Evolutionary conservation across 2,329 filamentous ascomycete genomes (phyloP).

Genomic region (Epichloe glyceriae): DNA sequence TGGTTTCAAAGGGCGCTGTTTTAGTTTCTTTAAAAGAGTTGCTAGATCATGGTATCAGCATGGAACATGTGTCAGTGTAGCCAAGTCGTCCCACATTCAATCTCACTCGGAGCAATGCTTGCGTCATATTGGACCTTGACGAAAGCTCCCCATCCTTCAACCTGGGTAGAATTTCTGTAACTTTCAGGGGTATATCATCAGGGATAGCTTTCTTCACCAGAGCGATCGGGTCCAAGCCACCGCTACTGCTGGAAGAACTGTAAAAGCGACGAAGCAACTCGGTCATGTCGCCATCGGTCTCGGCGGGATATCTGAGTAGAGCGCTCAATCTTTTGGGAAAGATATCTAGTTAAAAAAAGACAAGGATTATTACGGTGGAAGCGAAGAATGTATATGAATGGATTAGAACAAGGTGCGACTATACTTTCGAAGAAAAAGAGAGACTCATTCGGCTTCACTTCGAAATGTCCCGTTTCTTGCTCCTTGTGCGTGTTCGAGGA

Average conservation of each 20-base stretch:
- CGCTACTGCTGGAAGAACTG: conserved; percentile 32
- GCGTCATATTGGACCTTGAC: conserved; percentile 60
- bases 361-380: no score
- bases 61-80: background rate
- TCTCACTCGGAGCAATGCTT: conserved; percentile 24
- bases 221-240: conserved; percentile 39
- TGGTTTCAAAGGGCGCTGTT: conserved; percentile 61
- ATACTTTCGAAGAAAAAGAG: conserved; percentile 84
- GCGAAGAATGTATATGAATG: no score
- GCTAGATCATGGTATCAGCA: conserved; percentile 15
- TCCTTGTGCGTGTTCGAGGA: conserved; percentile 28
- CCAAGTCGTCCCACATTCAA: conserved; percentile 24
- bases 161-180: conserved; percentile 71
- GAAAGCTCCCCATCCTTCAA: conserved; percentile 90
- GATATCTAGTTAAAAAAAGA: conserved; percentile 42
- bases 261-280: conserved; percentile 40
- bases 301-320: conserved; percentile 33
- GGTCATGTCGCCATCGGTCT: conserved; percentile 34
- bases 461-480: conserved; percentile 69
- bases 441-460: conserved; percentile 60
- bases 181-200: conserved; percentile 46
- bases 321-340: conserved; percentile 62
- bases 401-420: conserved; percentile 13
- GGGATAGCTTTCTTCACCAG: conserved; percentile 52
- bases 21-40: conserved; percentile 48